These are phyloP conservation scores for Exutisphaerella laricina DNA, from an alignment of 2,329 filamentous ascomycete species.

Conservation along the genomic window DNA sequence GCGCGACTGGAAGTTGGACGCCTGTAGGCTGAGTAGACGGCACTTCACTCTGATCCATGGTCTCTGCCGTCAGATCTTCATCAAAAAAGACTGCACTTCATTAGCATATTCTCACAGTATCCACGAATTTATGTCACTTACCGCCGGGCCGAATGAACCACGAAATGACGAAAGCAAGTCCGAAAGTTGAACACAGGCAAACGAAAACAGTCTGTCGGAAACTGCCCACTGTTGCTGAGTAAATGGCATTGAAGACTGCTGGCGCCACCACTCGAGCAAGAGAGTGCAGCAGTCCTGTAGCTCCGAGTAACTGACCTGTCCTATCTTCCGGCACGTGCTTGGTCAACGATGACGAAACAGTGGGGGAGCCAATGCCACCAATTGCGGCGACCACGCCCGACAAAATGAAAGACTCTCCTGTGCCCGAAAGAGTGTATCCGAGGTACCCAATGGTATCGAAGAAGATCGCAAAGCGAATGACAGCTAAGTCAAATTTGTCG, in stretches of 20 bases:
- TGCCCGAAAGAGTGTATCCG: conserved; percentile 65
- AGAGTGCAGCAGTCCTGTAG: conserved; percentile 78
- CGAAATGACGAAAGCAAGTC: conserved; percentile 58
- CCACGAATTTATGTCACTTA: too few species aligned
- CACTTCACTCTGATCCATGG: conserved; percentile 9
- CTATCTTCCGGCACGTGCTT: conserved; percentile 83
- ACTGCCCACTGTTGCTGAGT: conserved; percentile 69
- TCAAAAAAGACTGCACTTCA: conserved; percentile 17
- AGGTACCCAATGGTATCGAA: conserved; percentile 71
- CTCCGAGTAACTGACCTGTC: conserved; percentile 83
- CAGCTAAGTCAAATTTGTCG: conserved; percentile 68
- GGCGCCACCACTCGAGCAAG: conserved; percentile 74
- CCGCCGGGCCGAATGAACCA: conserved; percentile 68
- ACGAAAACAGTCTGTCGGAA: conserved; percentile 83
- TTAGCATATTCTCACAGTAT: too few species aligned
- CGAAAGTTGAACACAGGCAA: conserved; percentile 62
- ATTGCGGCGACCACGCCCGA: conserved; percentile 69
- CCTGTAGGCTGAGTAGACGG: not conserved
- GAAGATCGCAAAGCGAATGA: conserved; percentile 68
- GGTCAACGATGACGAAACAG: conserved; percentile 74
- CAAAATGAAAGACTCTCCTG: conserved; percentile 59
- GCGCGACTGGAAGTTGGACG: conserved; percentile 9
- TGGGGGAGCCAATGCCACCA: conserved; percentile 80
- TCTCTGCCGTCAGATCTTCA: conserved; percentile 13
- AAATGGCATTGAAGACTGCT: conserved; percentile 78